Evolutionary conservation across 129 eudicot genomes (phyloP).

Genomic region (Tagetes erecta): DNA sequence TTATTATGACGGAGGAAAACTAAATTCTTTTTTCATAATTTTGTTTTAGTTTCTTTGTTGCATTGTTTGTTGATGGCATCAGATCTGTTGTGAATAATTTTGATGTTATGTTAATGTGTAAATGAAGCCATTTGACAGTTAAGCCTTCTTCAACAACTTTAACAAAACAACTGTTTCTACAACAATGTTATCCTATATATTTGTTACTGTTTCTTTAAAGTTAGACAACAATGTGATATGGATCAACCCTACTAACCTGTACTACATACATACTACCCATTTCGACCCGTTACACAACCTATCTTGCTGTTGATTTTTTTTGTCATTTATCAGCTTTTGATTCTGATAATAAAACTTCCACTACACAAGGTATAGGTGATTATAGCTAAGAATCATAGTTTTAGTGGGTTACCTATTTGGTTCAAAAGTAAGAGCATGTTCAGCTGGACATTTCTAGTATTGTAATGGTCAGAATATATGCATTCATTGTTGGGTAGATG

Average conservation of each 20-base stretch:
- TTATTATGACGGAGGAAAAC: conserved; percentile 37
- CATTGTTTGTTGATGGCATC: conserved; percentile 32
- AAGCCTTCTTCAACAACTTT: conserved; percentile 26
- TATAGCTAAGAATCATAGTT: conserved; percentile 19
- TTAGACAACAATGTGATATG: no score
- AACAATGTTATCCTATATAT: not conserved
- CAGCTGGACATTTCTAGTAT: conserved; percentile 19
- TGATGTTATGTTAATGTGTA: conserved; percentile 34
- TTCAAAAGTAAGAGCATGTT: conserved; percentile 31
- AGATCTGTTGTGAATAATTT: conserved; percentile 39
- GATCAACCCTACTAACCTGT: no score
- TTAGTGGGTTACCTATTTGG: conserved; percentile 36
- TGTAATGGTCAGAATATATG: conserved; percentile 39
- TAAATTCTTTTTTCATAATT: conserved; percentile 10
- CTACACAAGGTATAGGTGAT: conserved; percentile 27
- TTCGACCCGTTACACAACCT: no score
- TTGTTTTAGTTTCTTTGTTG: conserved; percentile 22
- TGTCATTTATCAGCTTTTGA: no score
- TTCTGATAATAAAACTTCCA: conserved; percentile 1
- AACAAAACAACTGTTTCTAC: not conserved
- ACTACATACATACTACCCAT: no score
- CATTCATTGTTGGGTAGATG: conserved; percentile 26
- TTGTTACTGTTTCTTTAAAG: not conserved
- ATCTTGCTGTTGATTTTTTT: no score
- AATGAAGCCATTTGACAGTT: conserved; percentile 31